Conservation (phyloP, 768 basidiomycete genomes). For the Mycena chlorophos region DNA sequence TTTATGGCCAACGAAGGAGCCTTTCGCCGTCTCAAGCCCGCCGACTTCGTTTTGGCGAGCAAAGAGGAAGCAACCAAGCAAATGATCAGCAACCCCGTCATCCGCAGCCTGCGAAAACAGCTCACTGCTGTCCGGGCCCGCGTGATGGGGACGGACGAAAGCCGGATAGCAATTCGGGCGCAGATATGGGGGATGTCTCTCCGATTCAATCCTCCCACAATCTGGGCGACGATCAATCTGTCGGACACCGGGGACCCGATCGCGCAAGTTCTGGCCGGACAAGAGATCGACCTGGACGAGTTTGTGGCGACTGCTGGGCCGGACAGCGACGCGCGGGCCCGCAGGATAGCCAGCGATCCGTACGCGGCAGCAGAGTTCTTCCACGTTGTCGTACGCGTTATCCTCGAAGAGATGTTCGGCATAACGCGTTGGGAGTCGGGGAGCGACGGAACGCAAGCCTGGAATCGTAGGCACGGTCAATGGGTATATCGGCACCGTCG, state of each 20-base stretch:
- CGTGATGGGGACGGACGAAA: background rate
- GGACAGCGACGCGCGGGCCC: constrained; percentile 9
- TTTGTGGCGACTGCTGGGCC: constrained; percentile 25
- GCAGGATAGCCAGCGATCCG: constrained; percentile 31
- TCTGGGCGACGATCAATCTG: constrained; percentile 36
- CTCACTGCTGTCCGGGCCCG: background rate
- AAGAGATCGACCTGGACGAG: constrained; percentile 32
- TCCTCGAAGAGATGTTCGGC: constrained; percentile 26
- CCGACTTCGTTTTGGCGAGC: constrained; percentile 21
- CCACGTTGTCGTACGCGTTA: constrained; percentile 27
- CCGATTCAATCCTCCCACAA: constrained; percentile 17
- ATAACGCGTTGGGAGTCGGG: constrained; percentile 8
- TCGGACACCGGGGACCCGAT: constrained; percentile 31
- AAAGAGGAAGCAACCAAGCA: constrained; percentile 25
- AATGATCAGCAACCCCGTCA: constrained; percentile 9
- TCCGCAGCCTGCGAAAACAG: constrained; percentile 6
- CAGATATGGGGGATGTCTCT: constrained; percentile 29
- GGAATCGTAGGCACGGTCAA: background rate
- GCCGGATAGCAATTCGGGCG: constrained; percentile 3
- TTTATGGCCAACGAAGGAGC: background rate
- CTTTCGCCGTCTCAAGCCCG: constrained; percentile 15
- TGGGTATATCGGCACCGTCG: background rate
- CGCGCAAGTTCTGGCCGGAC: constrained; percentile 33
- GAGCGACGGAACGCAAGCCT: background rate
- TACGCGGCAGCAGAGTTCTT: constrained; percentile 38